These are phyloP conservation scores for Tolypocladium ovalisporum DNA, from an alignment of 2,329 filamentous ascomycete genomes.

Conservation along the genomic window DNA sequence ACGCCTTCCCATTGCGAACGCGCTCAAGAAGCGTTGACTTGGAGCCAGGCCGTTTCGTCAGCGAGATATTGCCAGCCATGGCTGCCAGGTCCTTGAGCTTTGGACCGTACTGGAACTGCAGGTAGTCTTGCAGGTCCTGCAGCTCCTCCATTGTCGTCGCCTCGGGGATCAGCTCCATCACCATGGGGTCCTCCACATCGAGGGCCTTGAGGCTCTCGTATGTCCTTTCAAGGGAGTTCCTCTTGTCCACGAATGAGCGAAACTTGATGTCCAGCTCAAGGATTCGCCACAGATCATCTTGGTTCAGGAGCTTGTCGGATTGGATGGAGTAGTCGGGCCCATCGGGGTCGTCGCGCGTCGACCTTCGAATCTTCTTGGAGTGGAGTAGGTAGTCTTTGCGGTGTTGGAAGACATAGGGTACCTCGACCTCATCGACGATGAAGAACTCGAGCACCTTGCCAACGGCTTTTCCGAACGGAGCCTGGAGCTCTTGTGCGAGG, in stretches of 20 bases:
- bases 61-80: constrained; percentile 50
- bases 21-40: constrained; percentile 75
- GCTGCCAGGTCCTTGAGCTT: constrained; percentile 72
- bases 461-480: constrained; percentile 78
- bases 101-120: constrained; percentile 84
- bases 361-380: constrained; percentile 57
- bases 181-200: constrained; percentile 58
- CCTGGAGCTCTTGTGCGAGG: constrained; percentile 58
- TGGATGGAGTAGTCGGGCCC: constrained; percentile 61
- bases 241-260: constrained; percentile 82
- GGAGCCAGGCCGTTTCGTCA: constrained; percentile 70
- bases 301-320: constrained; percentile 81
- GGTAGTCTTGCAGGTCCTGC: constrained; percentile 91
- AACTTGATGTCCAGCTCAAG: constrained; percentile 94
- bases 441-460: constrained; percentile 92
- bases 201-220: constrained; percentile 61
- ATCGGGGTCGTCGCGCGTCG: constrained; percentile 55
- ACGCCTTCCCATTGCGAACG: constrained; percentile 68
- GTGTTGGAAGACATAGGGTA: constrained; percentile 96
- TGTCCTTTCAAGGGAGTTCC: constrained; percentile 70
- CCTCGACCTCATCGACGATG: constrained; percentile 86
- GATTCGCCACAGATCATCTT: constrained; percentile 91
- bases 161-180: constrained; percentile 71
- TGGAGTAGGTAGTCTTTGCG: constrained; percentile 97
- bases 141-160: constrained; percentile 88